Percentiles rank a stretch among this genome's conserved stretches.
These are phyloP conservation scores for Coemansia nantahalensis DNA, from an alignment of 192 early-diverging fungal species.

Conservation along the genomic window DNA sequence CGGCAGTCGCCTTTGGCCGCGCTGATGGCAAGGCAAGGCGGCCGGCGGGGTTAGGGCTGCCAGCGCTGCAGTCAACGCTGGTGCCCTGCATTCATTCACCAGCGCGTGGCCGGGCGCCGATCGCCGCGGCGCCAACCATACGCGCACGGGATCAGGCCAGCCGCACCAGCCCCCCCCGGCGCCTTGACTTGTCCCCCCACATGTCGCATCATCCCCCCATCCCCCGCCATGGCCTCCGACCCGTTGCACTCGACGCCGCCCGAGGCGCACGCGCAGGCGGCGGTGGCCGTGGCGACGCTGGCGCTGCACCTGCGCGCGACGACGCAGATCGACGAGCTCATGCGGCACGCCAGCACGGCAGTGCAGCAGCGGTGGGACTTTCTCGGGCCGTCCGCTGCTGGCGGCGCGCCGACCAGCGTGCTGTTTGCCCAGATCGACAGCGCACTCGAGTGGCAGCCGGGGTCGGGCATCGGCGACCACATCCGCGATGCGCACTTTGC, in stretches of 20 bases:
- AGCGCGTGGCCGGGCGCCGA: too few species aligned
- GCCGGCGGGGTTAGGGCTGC: too few species aligned
- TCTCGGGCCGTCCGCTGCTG: slow-evolving; percentile 18
- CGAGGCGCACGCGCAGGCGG: background rate
- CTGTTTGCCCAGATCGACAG: slow-evolving; percentile 18
- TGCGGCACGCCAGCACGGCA: slow-evolving; percentile 13
- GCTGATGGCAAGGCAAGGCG: too few species aligned
- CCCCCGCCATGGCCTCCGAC: background rate
- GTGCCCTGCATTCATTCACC: too few species aligned
- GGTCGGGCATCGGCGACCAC: slow-evolving; percentile 13
- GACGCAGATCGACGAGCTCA: slow-evolving; percentile 40
- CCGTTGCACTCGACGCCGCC: background rate
- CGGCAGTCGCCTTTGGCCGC: slow-evolving; percentile 83
- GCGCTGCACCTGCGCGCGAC: slow-evolving; percentile 26
- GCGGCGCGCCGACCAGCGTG: background rate
- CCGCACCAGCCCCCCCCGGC: too few species aligned
- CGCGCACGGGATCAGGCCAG: too few species aligned
- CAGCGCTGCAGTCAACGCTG: too few species aligned
- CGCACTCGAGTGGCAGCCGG: slow-evolving; percentile 14
- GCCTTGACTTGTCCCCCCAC: too few species aligned
- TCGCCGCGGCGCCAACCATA: too few species aligned
- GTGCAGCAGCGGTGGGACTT: slow-evolving; percentile 49
- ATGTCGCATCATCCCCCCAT: too few species aligned
- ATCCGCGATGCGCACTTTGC: slow-evolving; percentile 37
- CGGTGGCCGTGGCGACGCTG: slow-evolving; percentile 11